Percentiles rank a stretch among this genome's conserved stretches.
These are phyloP conservation scores for Fusarium subtropicale DNA, from an alignment of 2,329 filamentous ascomycete genomes.

Conservation along the genomic window DNA sequence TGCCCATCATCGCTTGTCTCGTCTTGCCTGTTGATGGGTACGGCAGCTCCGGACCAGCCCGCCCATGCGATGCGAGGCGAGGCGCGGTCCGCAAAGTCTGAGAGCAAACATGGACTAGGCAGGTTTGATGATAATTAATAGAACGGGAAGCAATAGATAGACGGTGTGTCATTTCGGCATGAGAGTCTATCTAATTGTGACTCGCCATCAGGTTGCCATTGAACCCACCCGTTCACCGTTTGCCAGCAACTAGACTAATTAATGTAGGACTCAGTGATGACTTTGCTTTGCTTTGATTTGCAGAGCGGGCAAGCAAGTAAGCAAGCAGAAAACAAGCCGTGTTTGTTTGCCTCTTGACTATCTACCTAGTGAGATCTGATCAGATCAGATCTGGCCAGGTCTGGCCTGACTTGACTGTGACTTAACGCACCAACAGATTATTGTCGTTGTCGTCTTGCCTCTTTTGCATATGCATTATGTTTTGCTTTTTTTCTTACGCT, in stretches of 20 bases:
- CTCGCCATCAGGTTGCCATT: neutral
- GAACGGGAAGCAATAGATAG: neutral
- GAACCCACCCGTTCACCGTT: constrained; percentile 18
- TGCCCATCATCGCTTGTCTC: constrained; percentile 12
- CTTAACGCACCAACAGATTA: neutral
- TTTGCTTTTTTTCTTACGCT: constrained; percentile 8
- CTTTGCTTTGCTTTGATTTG: constrained; percentile 5
- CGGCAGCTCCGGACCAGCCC: constrained; percentile 37
- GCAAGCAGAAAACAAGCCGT: neutral
- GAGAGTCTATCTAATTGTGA: constrained; percentile 31
- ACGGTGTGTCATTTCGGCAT: constrained; percentile 28
- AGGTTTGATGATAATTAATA: neutral
- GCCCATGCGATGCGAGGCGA: constrained; percentile 14
- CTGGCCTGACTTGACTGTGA: neutral
- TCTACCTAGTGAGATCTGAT: neutral
- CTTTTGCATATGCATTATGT: constrained; percentile 1
- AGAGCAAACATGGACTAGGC: constrained; percentile 21
- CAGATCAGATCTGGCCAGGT: neutral
- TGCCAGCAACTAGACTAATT: neutral
- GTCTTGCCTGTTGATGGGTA: constrained; percentile 3
- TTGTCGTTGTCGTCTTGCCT: neutral
- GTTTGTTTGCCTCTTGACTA: constrained; percentile 8
- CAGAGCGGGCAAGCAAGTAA: neutral
- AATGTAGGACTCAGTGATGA: constrained; percentile 7
- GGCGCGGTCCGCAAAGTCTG: constrained; percentile 32